Base-by-base conservation (phyloP, 2,329 filamentous ascomycete species). In the Podosphaera fusca region DNA sequence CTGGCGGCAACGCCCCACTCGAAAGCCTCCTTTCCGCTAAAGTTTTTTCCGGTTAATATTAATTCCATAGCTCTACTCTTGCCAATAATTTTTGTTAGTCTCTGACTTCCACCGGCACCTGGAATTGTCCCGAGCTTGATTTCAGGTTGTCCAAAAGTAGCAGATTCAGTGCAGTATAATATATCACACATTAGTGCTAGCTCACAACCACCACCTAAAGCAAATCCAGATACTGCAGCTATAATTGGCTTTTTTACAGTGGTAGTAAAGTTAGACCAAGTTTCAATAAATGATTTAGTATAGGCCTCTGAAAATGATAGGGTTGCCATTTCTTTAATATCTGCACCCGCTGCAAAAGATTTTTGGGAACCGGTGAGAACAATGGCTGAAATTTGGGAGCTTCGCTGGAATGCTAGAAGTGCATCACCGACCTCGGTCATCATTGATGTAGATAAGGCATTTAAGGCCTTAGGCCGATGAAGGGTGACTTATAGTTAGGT, bases 271-370 rank as follows among this genome's bases (percentile, higher is more conserved):
- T 84, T 77, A 4, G 88, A 95, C 92, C 92, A 98, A 8, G 81
- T 81, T 69, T 95, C 88, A 70, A 98, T 96, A 70, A 98, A 98
- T 67, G 94, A 87, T 63, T 75, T 80, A 53, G 80, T 85, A 73
- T 95, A 96, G 45, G 92, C 90, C 62, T 83, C 75, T 61, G 85
- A 79, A 72, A 98, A 98, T 57, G 83, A 89, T 45, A 95, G 80
- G 59, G 87, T 82, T 35, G 87, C 85, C 92, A 98, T 98, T 72
- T 98, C 92, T 72, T 96, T 96, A 74, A 98, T 98, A 71, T 98
- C 92, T 60, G 92, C 92, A 55, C 92, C 92, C 50, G 92, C 90
- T 35, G 90, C 90, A 67, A 95, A 98, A 47, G 90, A 89, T 70
- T 84, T 87, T 62, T 87, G 76, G 51, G 84, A 94, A 57, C 92